Percentiles rank a stretch among this genome's conserved stretches.
Evolutionary conservation across 2,329 filamentous ascomycete species (phyloP).

Genomic region (Trichoderma atroviride): DNA sequence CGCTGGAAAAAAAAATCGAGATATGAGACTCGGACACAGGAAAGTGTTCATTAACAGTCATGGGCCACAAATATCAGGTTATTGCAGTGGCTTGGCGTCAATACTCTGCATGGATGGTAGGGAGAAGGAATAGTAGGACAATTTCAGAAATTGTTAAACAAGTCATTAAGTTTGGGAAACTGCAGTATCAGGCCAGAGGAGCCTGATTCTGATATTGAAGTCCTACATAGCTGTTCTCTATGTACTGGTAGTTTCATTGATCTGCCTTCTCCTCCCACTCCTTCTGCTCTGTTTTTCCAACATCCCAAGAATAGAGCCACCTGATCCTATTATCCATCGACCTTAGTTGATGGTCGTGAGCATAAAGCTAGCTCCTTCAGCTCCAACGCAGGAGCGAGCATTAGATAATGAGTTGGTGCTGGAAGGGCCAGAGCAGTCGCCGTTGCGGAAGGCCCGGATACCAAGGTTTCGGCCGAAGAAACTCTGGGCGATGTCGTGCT

Average conservation of each 20-base stretch:
- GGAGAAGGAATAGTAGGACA: background rate
- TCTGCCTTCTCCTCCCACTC: background rate
- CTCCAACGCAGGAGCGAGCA: background rate
- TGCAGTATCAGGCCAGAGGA: background rate
- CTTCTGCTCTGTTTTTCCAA: background rate
- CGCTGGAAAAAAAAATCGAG: too few species aligned
- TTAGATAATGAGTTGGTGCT: constrained; percentile 7
- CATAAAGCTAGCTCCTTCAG: constrained; percentile 6
- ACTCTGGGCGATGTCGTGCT: constrained; percentile 3
- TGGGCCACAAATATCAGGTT: too few species aligned
- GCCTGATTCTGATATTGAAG: background rate
- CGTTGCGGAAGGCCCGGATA: constrained; percentile 1
- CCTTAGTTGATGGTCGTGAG: background rate
- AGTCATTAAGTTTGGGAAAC: background rate
- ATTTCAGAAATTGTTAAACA: background rate
- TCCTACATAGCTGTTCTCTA: constrained; percentile 7
- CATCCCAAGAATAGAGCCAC: background rate
- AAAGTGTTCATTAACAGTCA: too few species aligned
- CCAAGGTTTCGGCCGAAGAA: constrained; percentile 2
- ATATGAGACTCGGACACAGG: too few species aligned
- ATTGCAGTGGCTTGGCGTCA: too few species aligned
- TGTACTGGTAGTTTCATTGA: background rate
- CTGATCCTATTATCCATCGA: background rate
- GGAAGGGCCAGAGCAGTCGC: background rate
- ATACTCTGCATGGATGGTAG: background rate